Conservation (phyloP, 805 yeast species). For the Candida silvatica region DNA sequence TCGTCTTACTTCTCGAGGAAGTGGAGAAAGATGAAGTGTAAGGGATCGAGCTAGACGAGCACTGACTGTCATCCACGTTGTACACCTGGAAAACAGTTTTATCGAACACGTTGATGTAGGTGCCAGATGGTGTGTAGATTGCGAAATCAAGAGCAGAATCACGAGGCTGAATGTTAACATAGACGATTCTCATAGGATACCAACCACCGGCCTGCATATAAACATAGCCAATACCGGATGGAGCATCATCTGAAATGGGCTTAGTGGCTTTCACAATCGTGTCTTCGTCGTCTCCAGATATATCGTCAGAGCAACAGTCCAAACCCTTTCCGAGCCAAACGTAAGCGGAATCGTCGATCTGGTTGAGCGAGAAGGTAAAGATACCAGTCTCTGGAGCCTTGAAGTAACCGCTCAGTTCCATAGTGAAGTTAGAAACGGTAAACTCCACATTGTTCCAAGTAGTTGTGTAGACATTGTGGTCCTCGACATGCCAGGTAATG, state of each 20-base stretch:
- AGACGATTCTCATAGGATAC: slow-evolving; percentile 15
- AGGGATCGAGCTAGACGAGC: no score
- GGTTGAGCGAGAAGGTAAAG: slow-evolving; percentile 1
- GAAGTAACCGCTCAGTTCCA: slow-evolving; percentile 2
- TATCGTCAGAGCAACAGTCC: slow-evolving; percentile 13
- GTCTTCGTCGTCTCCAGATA: slow-evolving; percentile 2
- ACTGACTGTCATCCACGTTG: no score
- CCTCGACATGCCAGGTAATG: no score
- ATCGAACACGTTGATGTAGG: background rate
- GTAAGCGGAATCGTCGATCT: slow-evolving; percentile 6
- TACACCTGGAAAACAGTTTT: background rate
- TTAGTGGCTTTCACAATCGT: slow-evolving; percentile 8
- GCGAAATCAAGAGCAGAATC: slow-evolving; percentile 7
- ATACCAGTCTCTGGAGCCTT: slow-evolving; percentile 5
- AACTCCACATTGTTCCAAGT: slow-evolving; percentile 5
- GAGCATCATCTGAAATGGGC: background rate
- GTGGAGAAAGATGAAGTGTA: no score
- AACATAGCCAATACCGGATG: slow-evolving; percentile 5
- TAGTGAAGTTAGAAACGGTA: background rate
- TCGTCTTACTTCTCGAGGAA: no score
- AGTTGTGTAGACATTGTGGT: no score
- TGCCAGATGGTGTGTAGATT: slow-evolving; percentile 9
- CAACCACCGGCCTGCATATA: slow-evolving; percentile 8
- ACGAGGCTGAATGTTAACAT: slow-evolving; percentile 7
- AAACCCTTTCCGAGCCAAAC: slow-evolving; percentile 7